Percentiles rank a stretch among this genome's conserved stretches.
phyloP scores from a whole-genome alignment of 805 yeast species.

The Yueomyces sinensis region DNA sequence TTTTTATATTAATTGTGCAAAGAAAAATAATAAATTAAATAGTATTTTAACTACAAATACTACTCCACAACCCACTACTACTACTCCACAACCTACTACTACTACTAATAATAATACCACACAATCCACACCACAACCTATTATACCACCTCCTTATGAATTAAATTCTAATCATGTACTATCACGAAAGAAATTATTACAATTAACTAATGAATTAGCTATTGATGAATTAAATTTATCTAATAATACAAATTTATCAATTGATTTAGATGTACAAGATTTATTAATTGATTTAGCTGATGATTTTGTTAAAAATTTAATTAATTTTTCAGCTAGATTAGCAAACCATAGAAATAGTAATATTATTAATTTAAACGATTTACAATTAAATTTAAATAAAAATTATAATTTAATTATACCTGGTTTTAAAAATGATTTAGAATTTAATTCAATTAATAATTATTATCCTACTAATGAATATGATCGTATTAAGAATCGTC shows the following conservation, averaged over 20 bases:
- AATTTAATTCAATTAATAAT: no score
- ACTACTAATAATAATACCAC: constrained; percentile 4
- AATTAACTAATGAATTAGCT: constrained; percentile 70
- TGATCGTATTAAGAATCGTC: no score
- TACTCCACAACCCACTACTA: constrained; percentile 5
- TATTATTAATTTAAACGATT: constrained; percentile 73
- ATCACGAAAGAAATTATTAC: constrained; percentile 80
- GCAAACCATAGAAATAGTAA: constrained; percentile 92
- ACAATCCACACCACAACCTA: constrained; percentile 5
- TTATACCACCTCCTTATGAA: constrained; percentile 80
- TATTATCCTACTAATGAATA: no score
- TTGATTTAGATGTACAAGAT: constrained; percentile 95
- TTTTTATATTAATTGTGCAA: constrained; percentile 24
- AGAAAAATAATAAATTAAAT: constrained; percentile 21
- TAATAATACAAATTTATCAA: constrained; percentile 50
- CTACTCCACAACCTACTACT: constrained; percentile 9
- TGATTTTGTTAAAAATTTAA: constrained; percentile 83
- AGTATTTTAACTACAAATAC: constrained; percentile 17
- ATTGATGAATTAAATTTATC: constrained; percentile 37
- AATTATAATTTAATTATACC: constrained; percentile 95
- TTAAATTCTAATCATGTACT: constrained; percentile 70
- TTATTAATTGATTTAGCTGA: constrained; percentile 84
- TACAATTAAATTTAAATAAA: constrained; percentile 81
- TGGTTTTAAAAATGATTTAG: constrained; percentile 85
- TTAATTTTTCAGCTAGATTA: constrained; percentile 83